Evolutionary conservation across 352 stramenopile genomes (phyloP).

Genomic region (Globisporangium megalacanthum): DNA sequence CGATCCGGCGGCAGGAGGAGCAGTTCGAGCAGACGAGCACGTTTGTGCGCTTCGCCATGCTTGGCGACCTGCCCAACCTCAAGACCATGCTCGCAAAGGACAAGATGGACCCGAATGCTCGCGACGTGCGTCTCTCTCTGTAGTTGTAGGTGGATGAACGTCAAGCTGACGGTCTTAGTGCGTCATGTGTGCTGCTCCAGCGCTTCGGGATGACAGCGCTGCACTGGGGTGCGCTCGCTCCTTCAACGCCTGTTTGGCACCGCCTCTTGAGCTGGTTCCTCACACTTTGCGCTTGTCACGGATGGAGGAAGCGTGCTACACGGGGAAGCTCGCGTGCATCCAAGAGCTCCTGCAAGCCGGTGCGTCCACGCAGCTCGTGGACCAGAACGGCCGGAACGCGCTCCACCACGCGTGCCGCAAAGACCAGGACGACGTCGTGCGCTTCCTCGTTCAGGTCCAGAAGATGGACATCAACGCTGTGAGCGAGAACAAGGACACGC

Average conservation of each 20-base stretch:
- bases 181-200: constrained; percentile 15
- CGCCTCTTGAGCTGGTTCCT: background rate
- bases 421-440: constrained; percentile 59
- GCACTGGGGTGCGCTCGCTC: constrained; percentile 74
- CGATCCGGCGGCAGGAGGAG: constrained; percentile 22
- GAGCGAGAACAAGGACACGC: constrained; percentile 71
- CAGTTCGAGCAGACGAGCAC: constrained; percentile 30
- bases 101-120: constrained; percentile 41
- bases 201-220: constrained; percentile 78
- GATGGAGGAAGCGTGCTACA: constrained; percentile 41
- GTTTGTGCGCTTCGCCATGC: constrained; percentile 57
- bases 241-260: too few species aligned
- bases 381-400: constrained; percentile 60
- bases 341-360: constrained; percentile 50
- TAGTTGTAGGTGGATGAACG: too few species aligned
- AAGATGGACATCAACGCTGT: constrained; percentile 52
- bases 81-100: constrained; percentile 42
- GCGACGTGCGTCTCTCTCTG: constrained; percentile 46
- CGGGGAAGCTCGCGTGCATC: constrained; percentile 44
- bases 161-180: too few species aligned
- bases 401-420: constrained; percentile 75
- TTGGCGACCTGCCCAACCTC: constrained; percentile 40
- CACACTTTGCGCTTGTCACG: background rate
- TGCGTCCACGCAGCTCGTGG: constrained; percentile 26
- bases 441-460: constrained; percentile 35